A percentile compares a stretch with the other conserved stretches of the same genome.
Conservation (phyloP, 495 filamentous ascomycete genomes). For the Friedmanniomyces simplex region DNA sequence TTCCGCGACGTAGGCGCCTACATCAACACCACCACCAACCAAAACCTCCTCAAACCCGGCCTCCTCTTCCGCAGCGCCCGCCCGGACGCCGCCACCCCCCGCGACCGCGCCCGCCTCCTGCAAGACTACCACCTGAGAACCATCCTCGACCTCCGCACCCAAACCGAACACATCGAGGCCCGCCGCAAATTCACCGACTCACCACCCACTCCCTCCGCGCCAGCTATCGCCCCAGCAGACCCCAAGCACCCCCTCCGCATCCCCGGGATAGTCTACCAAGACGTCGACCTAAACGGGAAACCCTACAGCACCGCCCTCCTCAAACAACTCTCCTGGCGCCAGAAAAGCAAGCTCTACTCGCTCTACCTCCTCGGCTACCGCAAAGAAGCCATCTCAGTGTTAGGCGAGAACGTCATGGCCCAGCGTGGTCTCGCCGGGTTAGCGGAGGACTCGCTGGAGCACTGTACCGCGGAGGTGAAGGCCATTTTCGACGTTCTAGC, state of each 20-base stretch:
- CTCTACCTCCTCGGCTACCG: constrained; percentile 57
- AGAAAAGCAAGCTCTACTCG: constrained; percentile 46
- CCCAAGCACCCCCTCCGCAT: constrained; percentile 42
- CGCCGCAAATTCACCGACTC: constrained; percentile 50
- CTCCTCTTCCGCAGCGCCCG: constrained; percentile 63
- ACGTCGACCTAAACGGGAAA: constrained; percentile 64
- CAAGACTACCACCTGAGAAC: constrained; percentile 55
- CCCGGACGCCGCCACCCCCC: constrained; percentile 57
- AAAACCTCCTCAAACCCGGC: constrained; percentile 53
- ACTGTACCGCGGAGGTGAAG: constrained; percentile 51
- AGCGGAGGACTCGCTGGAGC: constrained; percentile 52
- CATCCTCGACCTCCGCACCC: constrained; percentile 68
- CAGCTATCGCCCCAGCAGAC: not conserved
- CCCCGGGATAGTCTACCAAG: constrained; percentile 45
- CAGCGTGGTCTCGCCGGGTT: constrained; percentile 57
- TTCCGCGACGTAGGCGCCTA: constrained; percentile 76
- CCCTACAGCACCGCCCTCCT: constrained; percentile 59
- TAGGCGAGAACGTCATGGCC: constrained; percentile 59
- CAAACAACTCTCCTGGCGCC: constrained; percentile 55
- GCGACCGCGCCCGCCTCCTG: constrained; percentile 50
- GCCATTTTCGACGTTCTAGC: constrained; percentile 45
- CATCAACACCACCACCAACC: constrained; percentile 49
- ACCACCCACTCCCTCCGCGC: constrained; percentile 23
- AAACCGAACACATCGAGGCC: constrained; percentile 63
- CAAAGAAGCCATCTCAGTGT: constrained; percentile 52